Evolutionary conservation across 2,329 filamentous ascomycete genomes (phyloP).

Genomic region (Neofusicoccum kwambonambiense): DNA sequence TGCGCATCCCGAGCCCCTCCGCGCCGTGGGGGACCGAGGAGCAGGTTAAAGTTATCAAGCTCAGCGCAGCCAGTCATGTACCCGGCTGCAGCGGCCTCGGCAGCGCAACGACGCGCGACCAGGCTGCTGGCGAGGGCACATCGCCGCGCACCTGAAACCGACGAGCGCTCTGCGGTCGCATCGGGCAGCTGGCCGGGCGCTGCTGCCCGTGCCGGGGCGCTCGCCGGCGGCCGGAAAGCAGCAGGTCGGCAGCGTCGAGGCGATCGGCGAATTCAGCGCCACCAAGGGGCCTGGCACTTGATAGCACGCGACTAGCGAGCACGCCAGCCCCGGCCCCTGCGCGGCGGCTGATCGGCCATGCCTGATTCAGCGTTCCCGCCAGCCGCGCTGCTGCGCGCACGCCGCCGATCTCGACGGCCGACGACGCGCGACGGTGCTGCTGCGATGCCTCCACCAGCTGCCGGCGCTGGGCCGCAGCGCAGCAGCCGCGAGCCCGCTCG

Average conservation of each 20-base stretch:
- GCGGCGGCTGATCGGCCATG: slow-evolving; percentile 6
- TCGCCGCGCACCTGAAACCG: too few relatives aligned
- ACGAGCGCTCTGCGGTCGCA: background rate
- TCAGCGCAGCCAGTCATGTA: background rate
- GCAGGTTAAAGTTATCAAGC: slow-evolving; percentile 6
- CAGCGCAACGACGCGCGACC: background rate
- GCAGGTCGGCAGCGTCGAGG: background rate
- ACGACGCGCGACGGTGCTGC: background rate
- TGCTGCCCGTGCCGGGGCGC: background rate
- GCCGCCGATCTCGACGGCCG: background rate
- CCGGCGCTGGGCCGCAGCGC: background rate
- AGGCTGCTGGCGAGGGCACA: too few relatives aligned
- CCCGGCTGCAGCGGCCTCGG: background rate
- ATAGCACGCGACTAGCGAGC: background rate
- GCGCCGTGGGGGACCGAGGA: background rate
- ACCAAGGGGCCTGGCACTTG: background rate
- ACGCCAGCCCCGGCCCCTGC: background rate
- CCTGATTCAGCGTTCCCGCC: background rate
- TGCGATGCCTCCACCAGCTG: too few relatives aligned
- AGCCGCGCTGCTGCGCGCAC: too few relatives aligned
- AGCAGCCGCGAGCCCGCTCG: background rate
- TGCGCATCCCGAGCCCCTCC: background rate
- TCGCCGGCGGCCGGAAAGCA: background rate
- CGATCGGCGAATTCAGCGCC: background rate
- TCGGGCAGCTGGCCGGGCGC: slow-evolving; percentile 1